Evolutionary conservation across 2,329 filamentous ascomycete species (phyloP).

Genomic region (Calonectria crousiana): DNA sequence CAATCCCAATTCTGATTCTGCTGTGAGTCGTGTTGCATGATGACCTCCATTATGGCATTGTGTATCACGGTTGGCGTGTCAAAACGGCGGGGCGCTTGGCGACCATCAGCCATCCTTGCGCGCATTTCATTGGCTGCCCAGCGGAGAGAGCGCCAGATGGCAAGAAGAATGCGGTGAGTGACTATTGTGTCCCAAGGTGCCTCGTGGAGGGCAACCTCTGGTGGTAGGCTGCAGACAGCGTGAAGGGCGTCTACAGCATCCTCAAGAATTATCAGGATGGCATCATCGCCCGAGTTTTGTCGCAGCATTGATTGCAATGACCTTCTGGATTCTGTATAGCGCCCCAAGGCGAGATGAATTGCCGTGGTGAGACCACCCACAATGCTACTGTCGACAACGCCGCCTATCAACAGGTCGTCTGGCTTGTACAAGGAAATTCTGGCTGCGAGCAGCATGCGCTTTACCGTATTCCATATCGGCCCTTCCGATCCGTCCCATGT

Average conservation of each 20-base stretch:
- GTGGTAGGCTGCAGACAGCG: constrained; percentile 22
- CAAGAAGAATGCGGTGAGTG: constrained; percentile 45
- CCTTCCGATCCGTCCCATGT: constrained; percentile 23
- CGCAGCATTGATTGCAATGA: constrained; percentile 41
- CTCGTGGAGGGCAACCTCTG: constrained; percentile 36
- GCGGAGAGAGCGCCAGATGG: constrained; percentile 46
- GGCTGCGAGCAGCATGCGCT: constrained; percentile 42
- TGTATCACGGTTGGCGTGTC: constrained; percentile 19
- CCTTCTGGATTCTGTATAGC: constrained; percentile 42
- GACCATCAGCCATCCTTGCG: not conserved
- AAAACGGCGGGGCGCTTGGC: not conserved
- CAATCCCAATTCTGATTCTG: not conserved
- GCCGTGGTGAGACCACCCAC: constrained; percentile 48
- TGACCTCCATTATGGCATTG: constrained; percentile 21
- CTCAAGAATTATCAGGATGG: constrained; percentile 44
- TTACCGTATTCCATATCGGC: constrained; percentile 44
- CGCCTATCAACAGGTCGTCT: constrained; percentile 49
- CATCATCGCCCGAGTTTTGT: constrained; percentile 42
- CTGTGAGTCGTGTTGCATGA: not conserved
- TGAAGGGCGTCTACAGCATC: constrained; percentile 40
- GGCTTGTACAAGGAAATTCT: constrained; percentile 48
- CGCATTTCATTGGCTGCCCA: constrained; percentile 44
- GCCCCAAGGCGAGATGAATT: constrained; percentile 45
- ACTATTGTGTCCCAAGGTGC: constrained; percentile 47
- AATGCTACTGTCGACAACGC: constrained; percentile 49